Evolutionary conservation across 2,329 filamentous ascomycete species (phyloP).

Genomic region (Aspergillus udagawae): DNA sequence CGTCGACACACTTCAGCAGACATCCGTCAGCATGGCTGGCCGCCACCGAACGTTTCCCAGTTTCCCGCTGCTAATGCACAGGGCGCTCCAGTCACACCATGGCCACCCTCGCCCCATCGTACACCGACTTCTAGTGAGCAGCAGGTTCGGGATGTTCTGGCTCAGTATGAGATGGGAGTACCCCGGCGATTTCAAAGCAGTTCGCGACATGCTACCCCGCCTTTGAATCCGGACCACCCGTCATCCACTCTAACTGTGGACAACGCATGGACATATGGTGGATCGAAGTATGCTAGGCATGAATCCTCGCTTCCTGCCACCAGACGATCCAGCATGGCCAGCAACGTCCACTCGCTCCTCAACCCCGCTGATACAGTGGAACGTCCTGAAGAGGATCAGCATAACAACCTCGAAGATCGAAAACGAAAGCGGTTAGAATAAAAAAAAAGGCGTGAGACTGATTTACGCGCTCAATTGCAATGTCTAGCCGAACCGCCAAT

Average conservation of each 20-base stretch:
- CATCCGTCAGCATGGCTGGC: conserved; percentile 84
- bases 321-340: conserved; percentile 66
- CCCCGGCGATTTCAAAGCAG: conserved; percentile 45
- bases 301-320: conserved; percentile 55
- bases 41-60: conserved; percentile 55
- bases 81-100: conserved; percentile 58
- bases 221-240: conserved; percentile 46
- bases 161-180: conserved; percentile 62
- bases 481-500: conserved; percentile 10
- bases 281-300: conserved; percentile 37
- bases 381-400: conserved; percentile 60
- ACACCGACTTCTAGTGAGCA: conserved; percentile 54
- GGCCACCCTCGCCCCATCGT: conserved; percentile 63
- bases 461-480: background rate
- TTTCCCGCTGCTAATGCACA: conserved; percentile 63
- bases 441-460: conserved; percentile 9
- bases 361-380: conserved; percentile 67
- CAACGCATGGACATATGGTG: conserved; percentile 54
- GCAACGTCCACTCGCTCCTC: conserved; percentile 62
- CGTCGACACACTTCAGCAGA: conserved; percentile 93
- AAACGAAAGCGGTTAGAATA: conserved; percentile 57
- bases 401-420: conserved; percentile 52
- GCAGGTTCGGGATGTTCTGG: conserved; percentile 59
- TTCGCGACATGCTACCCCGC: conserved; percentile 53
- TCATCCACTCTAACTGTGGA: conserved; percentile 50